Evolutionary conservation across 2,329 filamentous ascomycete species (phyloP).

Genomic region (Fusarium sp.): DNA sequence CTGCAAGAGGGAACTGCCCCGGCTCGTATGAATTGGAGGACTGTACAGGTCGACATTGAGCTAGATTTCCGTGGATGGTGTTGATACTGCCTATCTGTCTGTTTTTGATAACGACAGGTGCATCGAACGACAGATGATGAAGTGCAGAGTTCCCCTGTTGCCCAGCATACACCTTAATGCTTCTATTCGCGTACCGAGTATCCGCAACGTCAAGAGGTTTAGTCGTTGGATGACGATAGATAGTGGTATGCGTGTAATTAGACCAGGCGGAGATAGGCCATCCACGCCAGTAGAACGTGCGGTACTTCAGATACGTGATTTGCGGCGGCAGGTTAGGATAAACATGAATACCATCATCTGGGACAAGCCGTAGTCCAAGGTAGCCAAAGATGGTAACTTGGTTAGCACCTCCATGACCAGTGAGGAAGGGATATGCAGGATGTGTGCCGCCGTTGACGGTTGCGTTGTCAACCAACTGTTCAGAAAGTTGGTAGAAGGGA

Average conservation of each 20-base stretch:
- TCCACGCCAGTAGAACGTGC: conserved; percentile 1
- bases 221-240: not conserved
- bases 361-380: not conserved
- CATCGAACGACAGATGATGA: not conserved
- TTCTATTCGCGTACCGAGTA: not conserved
- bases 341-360: not conserved
- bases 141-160: not conserved
- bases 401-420: conserved; percentile 3
- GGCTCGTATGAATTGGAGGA: not conserved
- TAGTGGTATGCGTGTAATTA: not conserved
- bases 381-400: conserved; percentile 4
- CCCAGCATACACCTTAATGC: not conserved
- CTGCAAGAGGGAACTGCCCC: not conserved
- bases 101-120: not conserved
- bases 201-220: conserved; percentile 6
- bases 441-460: not conserved
- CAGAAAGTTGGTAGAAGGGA: not conserved
- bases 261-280: conserved; percentile 14
- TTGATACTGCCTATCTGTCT: not conserved
- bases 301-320: not conserved
- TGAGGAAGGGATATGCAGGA: conserved; percentile 1
- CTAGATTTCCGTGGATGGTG: not conserved
- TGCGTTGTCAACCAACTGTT: conserved; percentile 3
- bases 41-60: not conserved
- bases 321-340: not conserved